These are phyloP conservation scores for Auriculariales sp. DNA, from an alignment of 768 basidiomycete species.

Conservation along the genomic window DNA sequence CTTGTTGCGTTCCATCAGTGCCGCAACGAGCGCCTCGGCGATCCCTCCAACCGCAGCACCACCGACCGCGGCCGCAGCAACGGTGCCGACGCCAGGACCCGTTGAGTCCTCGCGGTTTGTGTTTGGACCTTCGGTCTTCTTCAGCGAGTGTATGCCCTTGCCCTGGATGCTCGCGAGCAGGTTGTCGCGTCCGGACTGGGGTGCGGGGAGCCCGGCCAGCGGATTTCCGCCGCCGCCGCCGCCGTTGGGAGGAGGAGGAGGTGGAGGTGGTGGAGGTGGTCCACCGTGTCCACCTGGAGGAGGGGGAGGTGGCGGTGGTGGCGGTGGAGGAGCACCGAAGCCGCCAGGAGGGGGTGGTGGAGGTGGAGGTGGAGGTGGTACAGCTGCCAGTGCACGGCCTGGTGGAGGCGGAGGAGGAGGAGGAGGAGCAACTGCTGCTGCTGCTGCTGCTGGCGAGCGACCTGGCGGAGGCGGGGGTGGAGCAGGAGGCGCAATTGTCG, in stretches of 20 bases:
- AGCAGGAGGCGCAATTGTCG: conserved; percentile 23
- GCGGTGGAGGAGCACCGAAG: conserved; percentile 10
- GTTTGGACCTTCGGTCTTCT: conserved; percentile 28
- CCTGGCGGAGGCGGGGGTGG: conserved; percentile 17
- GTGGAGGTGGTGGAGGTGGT: conserved; percentile 28
- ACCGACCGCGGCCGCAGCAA: conserved; percentile 6
- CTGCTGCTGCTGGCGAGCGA: conserved; percentile 14
- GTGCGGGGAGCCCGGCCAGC: conserved; percentile 26
- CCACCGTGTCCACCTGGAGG: conserved; percentile 3
- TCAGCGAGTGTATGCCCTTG: conserved; percentile 55
- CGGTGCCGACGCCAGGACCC: too few species aligned
- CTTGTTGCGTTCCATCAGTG: conserved; percentile 70
- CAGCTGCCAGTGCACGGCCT: conserved; percentile 5
- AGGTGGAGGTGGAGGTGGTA: conserved; percentile 29
- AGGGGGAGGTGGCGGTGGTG: conserved; percentile 19
- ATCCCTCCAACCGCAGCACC: conserved; percentile 51
- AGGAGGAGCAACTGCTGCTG: too few species aligned
- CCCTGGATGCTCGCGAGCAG: conserved; percentile 75
- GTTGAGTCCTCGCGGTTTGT: neutral
- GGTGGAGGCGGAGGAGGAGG: conserved; percentile 13
- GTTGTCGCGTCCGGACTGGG: conserved; percentile 46
- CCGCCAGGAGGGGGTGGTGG: conserved; percentile 20
- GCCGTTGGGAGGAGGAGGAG: conserved; percentile 24
- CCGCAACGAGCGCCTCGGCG: conserved; percentile 71
- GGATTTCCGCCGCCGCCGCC: conserved; percentile 14